Percentiles rank a stretch among this genome's conserved stretches.
Conservation (phyloP, 768 basidiomycete species). For the Postia placenta region DNA sequence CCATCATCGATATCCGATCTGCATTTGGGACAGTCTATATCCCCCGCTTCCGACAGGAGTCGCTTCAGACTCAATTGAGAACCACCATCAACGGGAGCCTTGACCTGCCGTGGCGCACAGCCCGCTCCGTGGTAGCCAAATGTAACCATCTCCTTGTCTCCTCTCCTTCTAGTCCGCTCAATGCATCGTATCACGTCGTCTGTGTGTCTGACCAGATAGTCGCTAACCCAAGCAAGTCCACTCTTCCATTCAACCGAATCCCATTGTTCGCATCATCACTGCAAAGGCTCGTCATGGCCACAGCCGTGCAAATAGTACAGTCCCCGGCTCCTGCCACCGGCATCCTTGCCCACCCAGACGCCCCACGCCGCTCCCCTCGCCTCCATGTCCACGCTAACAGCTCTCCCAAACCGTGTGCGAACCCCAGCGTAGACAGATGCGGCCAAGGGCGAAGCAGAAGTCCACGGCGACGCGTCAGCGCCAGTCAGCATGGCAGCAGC, state of each 20-base stretch:
- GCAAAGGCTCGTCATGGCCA: background rate
- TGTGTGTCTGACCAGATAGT: background rate
- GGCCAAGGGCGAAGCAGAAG: too few species aligned
- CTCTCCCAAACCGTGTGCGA: too few species aligned
- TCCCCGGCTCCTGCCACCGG: background rate
- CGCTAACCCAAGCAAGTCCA: conserved; percentile 1
- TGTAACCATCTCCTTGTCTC: conserved; percentile 6
- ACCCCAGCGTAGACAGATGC: too few species aligned
- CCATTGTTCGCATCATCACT: background rate
- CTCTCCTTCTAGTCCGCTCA: conserved; percentile 1
- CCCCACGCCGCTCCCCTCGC: background rate
- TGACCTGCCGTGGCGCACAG: background rate
- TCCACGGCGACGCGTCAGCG: too few species aligned
- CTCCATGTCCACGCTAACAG: too few species aligned
- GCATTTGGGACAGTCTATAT: conserved; percentile 3
- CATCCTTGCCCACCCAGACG: background rate
- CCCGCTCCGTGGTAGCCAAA: background rate
- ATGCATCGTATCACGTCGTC: background rate
- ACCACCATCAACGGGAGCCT: background rate
- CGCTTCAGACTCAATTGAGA: conserved; percentile 4
- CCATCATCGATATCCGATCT: conserved; percentile 14
- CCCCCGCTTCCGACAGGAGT: conserved; percentile 4
- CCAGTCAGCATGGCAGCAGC: background rate
- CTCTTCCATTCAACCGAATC: background rate
- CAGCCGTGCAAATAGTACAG: background rate